Percentiles rank a stretch among this genome's conserved stretches.
Evolutionary conservation across 495 filamentous ascomycete species (phyloP).

Genomic region (Bathelium albidoporum): DNA sequence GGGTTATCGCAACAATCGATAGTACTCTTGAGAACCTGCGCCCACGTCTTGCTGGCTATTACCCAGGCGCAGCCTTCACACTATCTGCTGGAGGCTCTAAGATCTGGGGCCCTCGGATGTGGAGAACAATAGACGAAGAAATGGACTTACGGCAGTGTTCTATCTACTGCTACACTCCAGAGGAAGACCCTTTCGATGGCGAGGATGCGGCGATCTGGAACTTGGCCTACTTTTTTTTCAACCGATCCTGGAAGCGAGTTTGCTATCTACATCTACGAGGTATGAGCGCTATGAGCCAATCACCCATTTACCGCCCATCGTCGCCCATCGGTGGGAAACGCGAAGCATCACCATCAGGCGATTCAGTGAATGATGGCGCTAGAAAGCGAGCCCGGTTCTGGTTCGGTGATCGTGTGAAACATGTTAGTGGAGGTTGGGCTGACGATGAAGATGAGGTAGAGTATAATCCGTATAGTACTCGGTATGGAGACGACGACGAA

Average conservation of each 20-base stretch:
- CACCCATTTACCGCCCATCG: slow-evolving; percentile 34
- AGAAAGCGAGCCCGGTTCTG: slow-evolving; percentile 74
- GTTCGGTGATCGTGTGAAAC: slow-evolving; percentile 56
- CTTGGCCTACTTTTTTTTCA: slow-evolving; percentile 95
- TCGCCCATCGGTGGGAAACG: not conserved
- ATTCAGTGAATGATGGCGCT: slow-evolving; percentile 37
- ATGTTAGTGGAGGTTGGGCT: slow-evolving; percentile 19
- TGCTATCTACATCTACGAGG: slow-evolving; percentile 86
- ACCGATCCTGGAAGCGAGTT: slow-evolving; percentile 83
- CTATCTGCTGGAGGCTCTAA: slow-evolving; percentile 29
- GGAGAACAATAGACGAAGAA: slow-evolving; percentile 81
- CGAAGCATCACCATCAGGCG: slow-evolving; percentile 12
- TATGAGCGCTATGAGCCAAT: slow-evolving; percentile 69
- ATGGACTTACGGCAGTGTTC: slow-evolving; percentile 80
- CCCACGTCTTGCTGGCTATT: slow-evolving; percentile 37
- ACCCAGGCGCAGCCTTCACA: slow-evolving; percentile 20
- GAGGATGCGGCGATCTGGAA: slow-evolving; percentile 93
- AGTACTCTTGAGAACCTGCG: slow-evolving; percentile 75
- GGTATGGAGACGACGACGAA: slow-evolving; percentile 20
- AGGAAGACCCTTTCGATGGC: slow-evolving; percentile 73
- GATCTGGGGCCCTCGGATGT: slow-evolving; percentile 77
- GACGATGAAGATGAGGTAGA: slow-evolving; percentile 21
- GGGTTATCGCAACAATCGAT: slow-evolving; percentile 76
- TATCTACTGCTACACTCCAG: slow-evolving; percentile 74
- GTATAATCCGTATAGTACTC: slow-evolving; percentile 20